Base-by-base conservation (phyloP, 2,329 filamentous ascomycete genomes). In the Hymenoscyphus linearis region DNA sequence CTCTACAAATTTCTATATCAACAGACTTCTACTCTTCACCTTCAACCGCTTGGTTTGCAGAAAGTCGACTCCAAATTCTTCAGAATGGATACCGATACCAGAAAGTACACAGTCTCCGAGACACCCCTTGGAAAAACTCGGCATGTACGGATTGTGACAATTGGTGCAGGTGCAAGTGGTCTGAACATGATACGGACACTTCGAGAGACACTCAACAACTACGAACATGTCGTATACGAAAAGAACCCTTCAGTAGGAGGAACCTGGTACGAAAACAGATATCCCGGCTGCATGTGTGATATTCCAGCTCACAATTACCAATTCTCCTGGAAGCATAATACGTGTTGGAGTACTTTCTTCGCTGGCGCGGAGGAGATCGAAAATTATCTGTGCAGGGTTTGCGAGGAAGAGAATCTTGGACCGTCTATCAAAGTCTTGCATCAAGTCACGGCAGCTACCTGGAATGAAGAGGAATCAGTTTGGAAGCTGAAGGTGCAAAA, bases 301-400 rank as follows among this genome's bases (percentile, higher is more conserved):
- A 77, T 84, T 34, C 81, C 67, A n/a, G 63, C 67, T 12, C 83
- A 86, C 72, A 85, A 82, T 71, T 87, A 87, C 68, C 84, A 85
- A 68, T 86, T 84, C 68, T 82, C 82, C 2, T 86, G 82, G 79
- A 77, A 80, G 59, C 81, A 80, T 2, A 87, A 86, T 68, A 79
- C 78, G 6, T 77, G 79, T 44, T 88, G 85, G 84, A 77, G 78
- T 18, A 79, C 80, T 60, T 83, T 86, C 68, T 86, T 82, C 67
- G 76, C 82, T 0, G 73, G 77, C 0, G 80, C 80, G 0, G 73
- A 74, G 0, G 84, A 87, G 68, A 86, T 87, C 50, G 76, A 78
- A 47, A 72, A 74, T 2, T 87, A 87, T 62, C 76, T 86, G 27
- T 73, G 76, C 57, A 66, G 68, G 5, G 72, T 82, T 35, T 80